Base-by-base conservation (phyloP, 768 basidiomycete genomes). In the Suillus luteus region DNA sequence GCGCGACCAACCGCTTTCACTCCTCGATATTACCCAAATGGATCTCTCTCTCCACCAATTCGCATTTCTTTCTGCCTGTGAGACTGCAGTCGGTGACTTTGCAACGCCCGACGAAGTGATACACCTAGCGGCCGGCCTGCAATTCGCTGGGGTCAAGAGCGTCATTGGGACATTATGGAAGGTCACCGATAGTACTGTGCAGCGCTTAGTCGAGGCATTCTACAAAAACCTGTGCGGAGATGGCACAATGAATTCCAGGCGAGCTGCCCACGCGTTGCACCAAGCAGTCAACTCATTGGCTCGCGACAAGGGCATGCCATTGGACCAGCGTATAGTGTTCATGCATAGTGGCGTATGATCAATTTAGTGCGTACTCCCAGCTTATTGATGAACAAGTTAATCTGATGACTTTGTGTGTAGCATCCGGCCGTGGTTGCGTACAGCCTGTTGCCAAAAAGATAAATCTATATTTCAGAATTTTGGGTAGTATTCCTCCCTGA, bases 101-200 rank as follows among this genome's bases (percentile, higher is more conserved):
- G 27, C 14, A 15, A 64, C 59, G 1, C 68, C 68, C 1, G 69
- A 70, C 15, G 71, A 72, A 44, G 61, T 55, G 9, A 52, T 72
- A 7, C 71, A 72, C 46, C 59, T 72, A 7, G 71, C 71, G 14
- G 67, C 71, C 14, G 69, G 69, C 11, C 54, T 72, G 64, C 64
- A 69, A 40, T 61, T 68, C 2, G 62, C 65, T 6, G 69, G 71
- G 3, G 68, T 61, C 19, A 63, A 59, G 43, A 68, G 69, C 46
- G 71, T 70, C 5, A 17, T 72, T 17, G 71, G 64, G 49, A 70
- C 71, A 27, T 55, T 72, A 57, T 72, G 71, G 71, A 58, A 51
- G 2, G 64, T 65, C 9, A n/a, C 33, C 2, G 61, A 65, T 38
- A 17, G 33, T 7, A 44, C 57, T 15, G 61, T 49, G 43, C 27